Evolutionary conservation across 495 filamentous ascomycete genomes (phyloP).

Genomic region (Penicillium psychrofluorescens): DNA sequence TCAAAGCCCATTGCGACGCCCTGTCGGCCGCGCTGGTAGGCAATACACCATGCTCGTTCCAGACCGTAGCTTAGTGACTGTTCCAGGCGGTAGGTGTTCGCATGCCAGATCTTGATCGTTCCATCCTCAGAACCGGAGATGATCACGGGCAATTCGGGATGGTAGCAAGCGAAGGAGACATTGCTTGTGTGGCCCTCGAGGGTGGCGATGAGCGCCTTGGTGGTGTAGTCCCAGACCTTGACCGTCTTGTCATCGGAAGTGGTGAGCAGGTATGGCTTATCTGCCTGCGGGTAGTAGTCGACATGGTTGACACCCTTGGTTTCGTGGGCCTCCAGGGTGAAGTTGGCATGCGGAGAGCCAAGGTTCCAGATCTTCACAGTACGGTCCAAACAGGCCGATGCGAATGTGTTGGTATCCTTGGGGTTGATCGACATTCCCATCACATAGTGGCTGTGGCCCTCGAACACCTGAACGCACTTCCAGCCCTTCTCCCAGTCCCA

Average conservation of each 20-base stretch:
- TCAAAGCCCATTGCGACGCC: constrained; percentile 95
- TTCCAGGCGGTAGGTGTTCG: constrained; percentile 90
- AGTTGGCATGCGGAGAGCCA: constrained; percentile 83
- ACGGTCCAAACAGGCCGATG: constrained; percentile 90
- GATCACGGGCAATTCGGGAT: constrained; percentile 93
- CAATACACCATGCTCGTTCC: constrained; percentile 95
- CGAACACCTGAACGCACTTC: constrained; percentile 97
- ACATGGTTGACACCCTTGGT: constrained; percentile 98
- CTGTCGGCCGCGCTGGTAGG: constrained; percentile 88
- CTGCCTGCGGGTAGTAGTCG: constrained; percentile 92
- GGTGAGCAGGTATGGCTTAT: constrained; percentile 95
- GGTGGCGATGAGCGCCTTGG: constrained; percentile 92
- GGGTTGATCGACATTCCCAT: constrained; percentile 99
- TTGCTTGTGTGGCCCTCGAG: constrained; percentile 97
- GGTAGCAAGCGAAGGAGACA: constrained; percentile 98
- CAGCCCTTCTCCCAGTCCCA: constrained; percentile 99
- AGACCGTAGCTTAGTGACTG: constrained; percentile 93
- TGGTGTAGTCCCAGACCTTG: constrained; percentile 98
- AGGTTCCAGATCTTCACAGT: constrained; percentile 99
- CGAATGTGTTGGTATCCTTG: constrained; percentile 98
- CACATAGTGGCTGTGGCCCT: constrained; percentile 96
- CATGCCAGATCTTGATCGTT: constrained; percentile 97
- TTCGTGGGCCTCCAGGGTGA: constrained; percentile 94
- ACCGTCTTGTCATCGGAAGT: constrained; percentile 92
- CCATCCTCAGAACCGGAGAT: constrained; percentile 99